Base-by-base conservation (phyloP, 805 yeast genomes). In the Pichia exigua region DNA sequence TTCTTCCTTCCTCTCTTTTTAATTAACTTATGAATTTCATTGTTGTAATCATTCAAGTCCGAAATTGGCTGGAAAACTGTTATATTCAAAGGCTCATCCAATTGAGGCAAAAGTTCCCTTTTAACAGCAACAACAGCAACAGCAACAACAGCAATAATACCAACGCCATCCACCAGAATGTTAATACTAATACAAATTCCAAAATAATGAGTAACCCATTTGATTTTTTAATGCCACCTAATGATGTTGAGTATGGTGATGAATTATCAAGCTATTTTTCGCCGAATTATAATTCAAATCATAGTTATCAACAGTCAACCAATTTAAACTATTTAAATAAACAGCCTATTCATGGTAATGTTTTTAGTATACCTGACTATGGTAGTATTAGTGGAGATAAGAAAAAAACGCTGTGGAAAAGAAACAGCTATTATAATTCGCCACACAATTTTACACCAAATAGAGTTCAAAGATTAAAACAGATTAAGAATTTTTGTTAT, bases 1-100 rank as follows among this genome's bases (percentile, higher is more conserved):
- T 76, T 75, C 62, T 79, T 79, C 52, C 77, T 71, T 20, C 72
- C 65, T 52, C 83, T 64, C 59, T 79, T 79, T 58, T 77, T 77
- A 46, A 79, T 77, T 38, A 80, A 75, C 50, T 72, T 76, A 58
- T 72, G 73, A 39, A 79, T 72, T 53, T 78, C 82, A 13, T 67
- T 68, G 55, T 73, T 78, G 64, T 77, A 77, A n/a, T 73, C 68
- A 57, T 74, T 75, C 60, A 79, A 71, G 49, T 77, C 66, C 12
- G 71, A 66, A 12, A 79, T 61, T 7, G 83, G 83, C 51, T 75
- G 73, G 47, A 79, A 59, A 18, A 79, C 77, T 9, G 82, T 77
- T 47, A 74, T 69, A 49, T 71, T 65, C 53, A 74, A 70, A 8
- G 83, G 82, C 28, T 67, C 66, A 56, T 73, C 71, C 35, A 78